Percentiles rank a stretch among this genome's conserved stretches.
Evolutionary conservation across 1,284 basidiomycete species (phyloP).

Genomic region (Chiua sp.): DNA sequence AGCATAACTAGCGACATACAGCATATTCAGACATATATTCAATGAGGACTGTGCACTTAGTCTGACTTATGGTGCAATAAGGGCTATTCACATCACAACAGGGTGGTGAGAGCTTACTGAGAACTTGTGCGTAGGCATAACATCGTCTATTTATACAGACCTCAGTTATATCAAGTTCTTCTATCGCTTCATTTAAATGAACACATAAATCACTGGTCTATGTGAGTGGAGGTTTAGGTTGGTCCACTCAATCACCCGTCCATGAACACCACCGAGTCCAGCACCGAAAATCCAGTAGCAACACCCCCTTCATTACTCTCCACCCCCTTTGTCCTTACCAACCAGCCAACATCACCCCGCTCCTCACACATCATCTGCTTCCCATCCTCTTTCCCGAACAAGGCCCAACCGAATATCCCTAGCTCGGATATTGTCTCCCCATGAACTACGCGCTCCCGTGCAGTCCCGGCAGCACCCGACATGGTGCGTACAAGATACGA

Average conservation of each 20-base stretch:
- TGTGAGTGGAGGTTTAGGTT: no score
- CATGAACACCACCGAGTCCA: slow-evolving; percentile 83
- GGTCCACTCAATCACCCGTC: slow-evolving; percentile 19
- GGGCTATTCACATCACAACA: no score
- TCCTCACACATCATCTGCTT: slow-evolving; percentile 27
- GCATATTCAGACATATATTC: no score
- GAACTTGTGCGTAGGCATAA: no score
- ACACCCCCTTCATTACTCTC: slow-evolving; percentile 79
- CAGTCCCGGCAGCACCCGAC: slow-evolving; percentile 29
- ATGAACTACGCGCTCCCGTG: slow-evolving; percentile 42
- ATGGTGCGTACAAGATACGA: slow-evolving; percentile 78
- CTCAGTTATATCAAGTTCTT: no score
- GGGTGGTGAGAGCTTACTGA: no score
- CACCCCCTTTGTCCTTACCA: slow-evolving; percentile 92
- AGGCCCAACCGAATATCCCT: slow-evolving; percentile 89
- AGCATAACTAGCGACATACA: no score
- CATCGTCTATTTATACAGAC: no score
- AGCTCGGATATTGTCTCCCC: slow-evolving; percentile 88
- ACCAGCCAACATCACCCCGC: slow-evolving; percentile 77
- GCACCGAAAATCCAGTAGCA: slow-evolving; percentile 71
- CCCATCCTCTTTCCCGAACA: slow-evolving; percentile 62
- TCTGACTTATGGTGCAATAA: no score
- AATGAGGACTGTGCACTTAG: no score
- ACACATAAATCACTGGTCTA: no score
- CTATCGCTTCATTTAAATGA: no score